Conservation (phyloP, 495 filamentous ascomycete species). For the Extremus antarcticus region DNA sequence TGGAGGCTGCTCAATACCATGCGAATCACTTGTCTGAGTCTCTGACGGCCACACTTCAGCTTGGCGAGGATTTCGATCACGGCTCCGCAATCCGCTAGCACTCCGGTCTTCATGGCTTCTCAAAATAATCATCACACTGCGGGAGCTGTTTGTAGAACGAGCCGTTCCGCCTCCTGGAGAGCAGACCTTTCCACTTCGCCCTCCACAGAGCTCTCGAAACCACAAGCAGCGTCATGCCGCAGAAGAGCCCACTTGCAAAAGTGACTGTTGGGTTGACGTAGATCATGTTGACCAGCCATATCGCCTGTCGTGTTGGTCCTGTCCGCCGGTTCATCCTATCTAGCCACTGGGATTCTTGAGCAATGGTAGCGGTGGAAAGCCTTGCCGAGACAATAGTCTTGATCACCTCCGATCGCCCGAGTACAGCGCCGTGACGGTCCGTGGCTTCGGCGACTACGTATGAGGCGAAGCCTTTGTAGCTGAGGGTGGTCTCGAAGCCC, state of each 20-base stretch:
- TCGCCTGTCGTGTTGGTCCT: not conserved
- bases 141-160: not conserved
- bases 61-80: not conserved
- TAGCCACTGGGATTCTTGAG: not conserved
- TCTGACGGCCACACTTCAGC: no score
- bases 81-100: not conserved
- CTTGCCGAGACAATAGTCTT: not conserved
- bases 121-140: not conserved
- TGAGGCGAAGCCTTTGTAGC: constrained; percentile 3
- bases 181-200: not conserved
- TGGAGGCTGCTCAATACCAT: no score
- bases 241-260: not conserved
- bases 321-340: not conserved
- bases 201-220: not conserved
- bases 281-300: not conserved
- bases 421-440: not conserved
- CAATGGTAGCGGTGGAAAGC: not conserved
- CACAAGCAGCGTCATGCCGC: not conserved
- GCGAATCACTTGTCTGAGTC: no score
- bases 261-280: not conserved
- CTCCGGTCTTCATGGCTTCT: not conserved
- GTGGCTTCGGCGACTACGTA: not conserved
- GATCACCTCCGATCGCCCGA: not conserved
- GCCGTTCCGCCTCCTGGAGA: not conserved
- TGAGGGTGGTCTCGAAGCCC: constrained; percentile 7